Base-by-base conservation (phyloP, 305 asterid species). In the Ruellia speciosa region DNA sequence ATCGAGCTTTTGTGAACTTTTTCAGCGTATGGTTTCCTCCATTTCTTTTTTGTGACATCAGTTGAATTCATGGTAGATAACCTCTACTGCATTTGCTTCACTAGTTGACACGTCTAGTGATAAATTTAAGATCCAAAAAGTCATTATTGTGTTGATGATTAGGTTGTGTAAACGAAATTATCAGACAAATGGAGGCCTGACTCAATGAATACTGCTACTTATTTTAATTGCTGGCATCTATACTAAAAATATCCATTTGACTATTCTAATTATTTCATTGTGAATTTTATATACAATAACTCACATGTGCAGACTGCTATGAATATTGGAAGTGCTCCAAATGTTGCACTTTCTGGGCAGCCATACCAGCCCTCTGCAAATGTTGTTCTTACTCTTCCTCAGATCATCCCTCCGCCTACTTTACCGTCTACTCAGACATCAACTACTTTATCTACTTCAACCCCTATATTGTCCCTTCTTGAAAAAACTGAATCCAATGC, bases 21-120 rank as follows among this genome's bases (percentile, higher is more conserved):
- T 81, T 84, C 83, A 77, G 82, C 48, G 95, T 88, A 88, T 64
- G 85, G 49, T 17, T 75, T 54, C 49, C 37, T 24, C 28, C 16
- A 56, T 60, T 54, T 53, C 50, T 20, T 50, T 47, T 16, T 37
- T 52, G 24, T 58, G 64, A 37, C 54, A 33, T 64, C 56, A 19
- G 50, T 14, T 46, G 51, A 18, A 49, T 62, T 34, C 52, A 18
- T 56, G 0, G 13, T 19, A 59, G 35, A 17, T 60, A 34, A 24
- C 41, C 2, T 37, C 2, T 37, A 37, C 41, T 37, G 9, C 41
- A 7, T 6, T 37, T 37, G 1, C 41, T 6, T 37, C 1, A 10
- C 41, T 37, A 37, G 3, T 37, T 37, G 41, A 37, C 31, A 24
- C 31, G 4, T 24, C 1, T 37, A 10, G 11, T 37, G 41, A 37